Evolutionary conservation across 768 basidiomycete species (phyloP).

Genomic region (Hypholoma sublateritium): DNA sequence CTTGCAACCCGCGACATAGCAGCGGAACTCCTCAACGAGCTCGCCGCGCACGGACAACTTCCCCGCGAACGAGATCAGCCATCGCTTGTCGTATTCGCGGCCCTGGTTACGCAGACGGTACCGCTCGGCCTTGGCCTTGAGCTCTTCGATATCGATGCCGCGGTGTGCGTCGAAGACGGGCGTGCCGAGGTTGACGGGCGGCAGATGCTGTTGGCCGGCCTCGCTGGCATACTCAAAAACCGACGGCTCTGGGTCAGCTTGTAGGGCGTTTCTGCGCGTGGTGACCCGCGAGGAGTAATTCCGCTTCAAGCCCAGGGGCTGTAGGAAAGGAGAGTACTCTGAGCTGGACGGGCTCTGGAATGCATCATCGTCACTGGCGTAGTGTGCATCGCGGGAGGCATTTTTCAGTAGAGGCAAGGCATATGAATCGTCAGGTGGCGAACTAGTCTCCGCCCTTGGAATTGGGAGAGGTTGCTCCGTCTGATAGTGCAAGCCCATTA

Average conservation of each 20-base stretch:
- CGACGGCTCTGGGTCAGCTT: constrained; percentile 7
- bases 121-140: constrained; percentile 53
- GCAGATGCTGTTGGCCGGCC: constrained; percentile 11
- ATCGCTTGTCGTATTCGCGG: constrained; percentile 59
- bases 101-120: constrained; percentile 56
- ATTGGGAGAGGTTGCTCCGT: not conserved
- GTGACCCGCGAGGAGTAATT: constrained; percentile 14
- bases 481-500: not conserved
- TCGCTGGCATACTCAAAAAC: constrained; percentile 12
- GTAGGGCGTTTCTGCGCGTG: constrained; percentile 21
- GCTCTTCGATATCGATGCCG: constrained; percentile 54
- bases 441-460: not conserved
- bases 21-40: constrained; percentile 59
- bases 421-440: constrained; percentile 3
- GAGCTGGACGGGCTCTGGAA: constrained; percentile 29
- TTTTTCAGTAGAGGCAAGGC: not conserved
- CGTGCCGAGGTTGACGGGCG: constrained; percentile 38
- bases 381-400: not conserved
- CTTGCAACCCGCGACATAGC: constrained; percentile 64
- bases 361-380: constrained; percentile 28
- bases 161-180: constrained; percentile 66
- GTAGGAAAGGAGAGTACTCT: constrained; percentile 26
- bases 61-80: constrained; percentile 69
- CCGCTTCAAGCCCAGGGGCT: constrained; percentile 14
- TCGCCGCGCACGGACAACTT: constrained; percentile 60